Evolutionary conservation across 805 yeast species (phyloP), one percentile per base, ranked within the genome.

Genomic region (Candida dendrica): DNA sequence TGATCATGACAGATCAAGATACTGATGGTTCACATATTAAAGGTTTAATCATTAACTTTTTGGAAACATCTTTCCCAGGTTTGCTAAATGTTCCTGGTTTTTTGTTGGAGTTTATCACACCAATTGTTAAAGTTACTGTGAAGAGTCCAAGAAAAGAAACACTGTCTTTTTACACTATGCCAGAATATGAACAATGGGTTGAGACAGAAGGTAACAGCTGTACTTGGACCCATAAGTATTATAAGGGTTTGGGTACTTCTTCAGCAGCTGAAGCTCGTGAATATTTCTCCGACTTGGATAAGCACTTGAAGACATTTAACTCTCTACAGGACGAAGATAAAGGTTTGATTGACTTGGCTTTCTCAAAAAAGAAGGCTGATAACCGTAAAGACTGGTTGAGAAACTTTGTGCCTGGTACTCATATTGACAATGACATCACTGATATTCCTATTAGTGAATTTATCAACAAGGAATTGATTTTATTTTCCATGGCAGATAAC

Each of bases 1-100:
- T 93, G 98, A 89, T 93, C 59, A 93, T 93, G 98, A 89, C 98
- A 6, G 98, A 93, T 84, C 98, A 93, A 66, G 98, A 93, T 87
- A 95, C 90, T 53, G 98, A 93, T 73, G 98, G 98, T 47, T 84
- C 95, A 15, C 98, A 93, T 69, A 93, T 93, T 61, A 93, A 93
- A 60, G 98, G 98, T 49, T 74, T 93, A 50, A 77, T 93, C 44
- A 93, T 93, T 56, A 93, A 93, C 61, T 93, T 93, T 56, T 67
- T 93, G 45, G 98, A 91, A 61, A 76, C 91, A 4, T 84, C 95
- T 27, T 93, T 93, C 68, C 98, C 98, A 1, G 98, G 98, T 2
- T 67, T 93, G 49, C 68, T 93, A 26, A 84, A 83, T 44, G 75
- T 91, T 39, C 96, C 97, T 1, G 97, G 95, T 0, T 93, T 93